These are phyloP conservation scores for Furcasterigmium sp. DNA, from an alignment of 2,329 filamentous ascomycete genomes.

Conservation along the genomic window DNA sequence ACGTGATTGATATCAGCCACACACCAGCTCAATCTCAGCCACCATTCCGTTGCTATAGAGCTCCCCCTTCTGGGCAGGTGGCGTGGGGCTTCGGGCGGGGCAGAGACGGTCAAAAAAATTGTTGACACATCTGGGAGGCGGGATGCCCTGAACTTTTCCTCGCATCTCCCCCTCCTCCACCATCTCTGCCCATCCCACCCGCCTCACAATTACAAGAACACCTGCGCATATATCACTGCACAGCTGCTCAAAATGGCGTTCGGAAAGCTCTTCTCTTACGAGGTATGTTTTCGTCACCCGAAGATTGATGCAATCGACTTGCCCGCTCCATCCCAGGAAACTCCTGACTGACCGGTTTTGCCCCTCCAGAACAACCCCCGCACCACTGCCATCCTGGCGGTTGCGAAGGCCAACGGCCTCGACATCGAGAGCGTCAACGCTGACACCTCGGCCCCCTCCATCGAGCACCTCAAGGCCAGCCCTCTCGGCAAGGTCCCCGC, in stretches of 20 bases:
- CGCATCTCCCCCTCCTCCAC: slow-evolving; percentile 17
- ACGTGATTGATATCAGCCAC: background rate
- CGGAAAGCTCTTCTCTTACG: slow-evolving; percentile 91
- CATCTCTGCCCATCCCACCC: slow-evolving; percentile 16
- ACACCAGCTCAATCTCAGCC: background rate
- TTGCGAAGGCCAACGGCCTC: slow-evolving; percentile 96
- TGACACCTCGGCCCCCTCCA: slow-evolving; percentile 57
- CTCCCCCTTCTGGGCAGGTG: slow-evolving; percentile 1
- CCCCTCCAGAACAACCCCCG: slow-evolving; percentile 76
- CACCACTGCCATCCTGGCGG: slow-evolving; percentile 80
- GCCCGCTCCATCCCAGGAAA: background rate
- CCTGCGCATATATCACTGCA: slow-evolving; percentile 13
- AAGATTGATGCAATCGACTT: background rate
- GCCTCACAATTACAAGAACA: slow-evolving; percentile 8
- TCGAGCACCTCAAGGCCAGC: slow-evolving; percentile 82
- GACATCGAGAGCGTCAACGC: slow-evolving; percentile 81
- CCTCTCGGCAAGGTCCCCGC: slow-evolving; percentile 87
- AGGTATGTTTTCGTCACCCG: slow-evolving; percentile 48
- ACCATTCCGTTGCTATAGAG: slow-evolving; percentile 2
- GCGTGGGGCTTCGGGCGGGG: slow-evolving; percentile 3
- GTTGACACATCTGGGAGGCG: slow-evolving; percentile 1
- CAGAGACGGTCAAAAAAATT: slow-evolving; percentile 1
- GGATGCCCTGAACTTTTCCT: slow-evolving; percentile 10
- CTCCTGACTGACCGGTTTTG: slow-evolving; percentile 24
- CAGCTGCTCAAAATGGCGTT: slow-evolving; percentile 70